Percentiles rank a stretch among this genome's conserved stretches.
Conservation (phyloP, 1,284 basidiomycete genomes). For the Trichosporon sp. region DNA sequence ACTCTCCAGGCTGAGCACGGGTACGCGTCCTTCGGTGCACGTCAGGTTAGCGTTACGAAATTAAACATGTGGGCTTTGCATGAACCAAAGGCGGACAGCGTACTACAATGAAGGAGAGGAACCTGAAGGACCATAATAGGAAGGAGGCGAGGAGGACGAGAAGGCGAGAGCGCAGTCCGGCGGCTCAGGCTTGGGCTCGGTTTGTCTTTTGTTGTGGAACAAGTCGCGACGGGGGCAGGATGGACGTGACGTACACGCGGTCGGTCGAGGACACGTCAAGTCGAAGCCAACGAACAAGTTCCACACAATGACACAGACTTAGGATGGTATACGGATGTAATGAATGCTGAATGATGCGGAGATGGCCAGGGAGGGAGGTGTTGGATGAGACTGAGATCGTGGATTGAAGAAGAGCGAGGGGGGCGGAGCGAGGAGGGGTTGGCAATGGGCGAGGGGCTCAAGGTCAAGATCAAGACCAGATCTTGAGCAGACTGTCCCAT, state of each 20-base stretch:
- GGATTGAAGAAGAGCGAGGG: not conserved
- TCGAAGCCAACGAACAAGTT: not conserved
- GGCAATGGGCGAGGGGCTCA: no score
- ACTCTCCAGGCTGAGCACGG: no score
- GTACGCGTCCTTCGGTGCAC: not conserved
- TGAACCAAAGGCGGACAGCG: not conserved
- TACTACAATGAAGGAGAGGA: not conserved
- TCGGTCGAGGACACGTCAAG: not conserved
- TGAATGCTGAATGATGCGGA: constrained; percentile 1
- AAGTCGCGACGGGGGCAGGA: not conserved
- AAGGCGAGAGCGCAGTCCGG: no score
- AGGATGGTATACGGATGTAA: not conserved
- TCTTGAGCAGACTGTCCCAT: constrained; percentile 95
- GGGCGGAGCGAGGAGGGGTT: no score
- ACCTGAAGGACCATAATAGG: not conserved
- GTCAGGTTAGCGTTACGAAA: not conserved
- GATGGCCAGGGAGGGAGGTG: not conserved
- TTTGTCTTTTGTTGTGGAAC: not conserved
- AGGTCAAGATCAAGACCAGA: constrained; percentile 49
- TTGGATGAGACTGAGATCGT: not conserved
- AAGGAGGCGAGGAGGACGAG: no score
- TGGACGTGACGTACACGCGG: no score
- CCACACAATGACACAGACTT: not conserved
- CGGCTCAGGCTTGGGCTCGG: no score
- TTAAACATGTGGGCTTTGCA: not conserved